These are phyloP conservation scores for Clavariopsis aquatica DNA, from an alignment of 495 filamentous ascomycete species.

Conservation along the genomic window DNA sequence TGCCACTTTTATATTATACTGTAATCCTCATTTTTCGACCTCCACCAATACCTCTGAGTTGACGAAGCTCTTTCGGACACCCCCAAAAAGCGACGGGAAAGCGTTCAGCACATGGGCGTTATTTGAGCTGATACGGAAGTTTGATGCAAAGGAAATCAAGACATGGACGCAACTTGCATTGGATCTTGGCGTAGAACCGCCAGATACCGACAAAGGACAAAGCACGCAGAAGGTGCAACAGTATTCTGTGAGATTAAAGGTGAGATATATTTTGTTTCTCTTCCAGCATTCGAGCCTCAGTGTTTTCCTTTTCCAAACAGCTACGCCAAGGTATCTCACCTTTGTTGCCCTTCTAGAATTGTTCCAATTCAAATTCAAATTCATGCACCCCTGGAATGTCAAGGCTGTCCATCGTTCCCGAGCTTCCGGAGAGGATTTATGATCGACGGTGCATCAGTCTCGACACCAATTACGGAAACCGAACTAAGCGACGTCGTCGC, in stretches of 20 bases:
- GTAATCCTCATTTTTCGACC: slow-evolving; percentile 51
- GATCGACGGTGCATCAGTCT: not conserved
- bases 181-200: slow-evolving; percentile 86
- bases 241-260: slow-evolving; percentile 92
- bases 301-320: not conserved
- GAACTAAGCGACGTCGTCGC: not conserved
- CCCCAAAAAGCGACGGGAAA: slow-evolving; percentile 90
- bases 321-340: not conserved
- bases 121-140: slow-evolving; percentile 77
- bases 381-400: not conserved
- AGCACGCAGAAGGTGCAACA: slow-evolving; percentile 97
- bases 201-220: slow-evolving; percentile 80
- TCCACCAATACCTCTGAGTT: slow-evolving; percentile 57
- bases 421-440: not conserved
- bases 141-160: slow-evolving; percentile 87
- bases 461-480: slow-evolving; percentile 4
- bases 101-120: slow-evolving; percentile 81
- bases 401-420: not conserved
- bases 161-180: slow-evolving; percentile 93
- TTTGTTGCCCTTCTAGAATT: not conserved
- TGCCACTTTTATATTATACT: slow-evolving; percentile 86
- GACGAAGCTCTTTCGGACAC: slow-evolving; percentile 75
- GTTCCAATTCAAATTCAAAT: not conserved
- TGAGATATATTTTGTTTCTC: slow-evolving; percentile 45
- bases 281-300: not conserved